Evolutionary conservation across 2,329 filamentous ascomycete genomes (phyloP).

Genomic region (Penicillium sp.): DNA sequence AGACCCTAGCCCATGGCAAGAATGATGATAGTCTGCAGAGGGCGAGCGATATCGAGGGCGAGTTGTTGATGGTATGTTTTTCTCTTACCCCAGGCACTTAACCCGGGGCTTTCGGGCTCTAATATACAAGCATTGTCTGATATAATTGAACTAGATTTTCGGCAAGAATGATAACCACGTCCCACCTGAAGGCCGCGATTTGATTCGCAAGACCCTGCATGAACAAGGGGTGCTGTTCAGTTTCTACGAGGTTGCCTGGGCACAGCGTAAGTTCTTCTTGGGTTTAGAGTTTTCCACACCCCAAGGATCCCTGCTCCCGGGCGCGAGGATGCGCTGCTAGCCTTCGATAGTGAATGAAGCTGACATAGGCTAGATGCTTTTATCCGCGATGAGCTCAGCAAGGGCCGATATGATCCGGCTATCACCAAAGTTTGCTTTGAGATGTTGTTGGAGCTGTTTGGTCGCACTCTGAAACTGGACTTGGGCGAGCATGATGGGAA

Average conservation of each 20-base stretch:
- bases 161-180: slow-evolving; percentile 90
- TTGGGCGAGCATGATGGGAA: slow-evolving; percentile 64
- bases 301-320: background rate
- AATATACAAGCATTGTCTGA: background rate
- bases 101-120: background rate
- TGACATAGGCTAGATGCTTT: slow-evolving; percentile 63
- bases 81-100: background rate
- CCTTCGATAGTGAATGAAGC: background rate
- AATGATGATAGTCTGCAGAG: slow-evolving; percentile 59
- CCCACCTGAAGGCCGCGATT: slow-evolving; percentile 71
- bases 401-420: slow-evolving; percentile 88
- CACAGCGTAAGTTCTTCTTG: slow-evolving; percentile 61
- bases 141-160: slow-evolving; percentile 57
- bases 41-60: slow-evolving; percentile 66
- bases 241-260: slow-evolving; percentile 89
- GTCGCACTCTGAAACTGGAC: slow-evolving; percentile 70
- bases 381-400: slow-evolving; percentile 85
- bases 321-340: background rate
- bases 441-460: slow-evolving; percentile 81
- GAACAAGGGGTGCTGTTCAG: slow-evolving; percentile 69
- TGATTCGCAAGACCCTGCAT: slow-evolving; percentile 76
- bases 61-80: slow-evolving; percentile 63
- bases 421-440: slow-evolving; percentile 85
- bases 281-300: background rate
- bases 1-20: slow-evolving; percentile 66